Conservation (phyloP, 305 asterid species). For the Fraxinus sp. region DNA sequence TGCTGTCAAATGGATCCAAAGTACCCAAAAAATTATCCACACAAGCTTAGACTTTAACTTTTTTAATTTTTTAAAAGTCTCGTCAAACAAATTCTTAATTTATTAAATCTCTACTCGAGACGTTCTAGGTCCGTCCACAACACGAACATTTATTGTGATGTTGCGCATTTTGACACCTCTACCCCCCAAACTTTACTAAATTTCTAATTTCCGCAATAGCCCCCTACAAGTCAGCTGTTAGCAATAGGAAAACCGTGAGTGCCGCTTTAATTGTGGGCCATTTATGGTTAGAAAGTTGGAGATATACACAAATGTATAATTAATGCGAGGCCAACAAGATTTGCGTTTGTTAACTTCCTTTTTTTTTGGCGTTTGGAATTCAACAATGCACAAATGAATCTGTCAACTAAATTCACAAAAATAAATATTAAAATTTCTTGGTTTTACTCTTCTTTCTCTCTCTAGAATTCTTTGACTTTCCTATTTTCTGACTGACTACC, state of each 20-base stretch:
- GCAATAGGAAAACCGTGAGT: constrained; percentile 15
- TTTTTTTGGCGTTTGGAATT: constrained; percentile 4
- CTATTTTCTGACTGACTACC: neutral
- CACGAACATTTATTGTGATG: neutral
- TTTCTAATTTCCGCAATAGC: neutral
- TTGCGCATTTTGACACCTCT: neutral
- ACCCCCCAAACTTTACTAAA: neutral
- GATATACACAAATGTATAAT: constrained; percentile 8
- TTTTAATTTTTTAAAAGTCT: neutral
- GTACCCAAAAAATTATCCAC: neutral
- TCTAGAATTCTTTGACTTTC: constrained; percentile 39
- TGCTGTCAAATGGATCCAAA: neutral
- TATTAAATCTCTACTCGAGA: neutral
- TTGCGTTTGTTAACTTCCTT: constrained; percentile 11
- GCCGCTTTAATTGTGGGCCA: constrained; percentile 20
- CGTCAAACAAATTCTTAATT: neutral
- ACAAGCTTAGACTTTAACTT: neutral
- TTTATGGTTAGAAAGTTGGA: constrained; percentile 22
- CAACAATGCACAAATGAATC: constrained; percentile 23
- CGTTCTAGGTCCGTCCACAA: neutral
- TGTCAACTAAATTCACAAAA: constrained; percentile 26
- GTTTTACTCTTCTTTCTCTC: constrained; percentile 13
- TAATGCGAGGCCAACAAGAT: constrained; percentile 15
- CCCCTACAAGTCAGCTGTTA: constrained; percentile 26
- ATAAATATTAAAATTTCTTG: neutral